These are phyloP conservation scores for Erigeron canadensis DNA, from an alignment of 129 eudicot species.

Conservation along the genomic window DNA sequence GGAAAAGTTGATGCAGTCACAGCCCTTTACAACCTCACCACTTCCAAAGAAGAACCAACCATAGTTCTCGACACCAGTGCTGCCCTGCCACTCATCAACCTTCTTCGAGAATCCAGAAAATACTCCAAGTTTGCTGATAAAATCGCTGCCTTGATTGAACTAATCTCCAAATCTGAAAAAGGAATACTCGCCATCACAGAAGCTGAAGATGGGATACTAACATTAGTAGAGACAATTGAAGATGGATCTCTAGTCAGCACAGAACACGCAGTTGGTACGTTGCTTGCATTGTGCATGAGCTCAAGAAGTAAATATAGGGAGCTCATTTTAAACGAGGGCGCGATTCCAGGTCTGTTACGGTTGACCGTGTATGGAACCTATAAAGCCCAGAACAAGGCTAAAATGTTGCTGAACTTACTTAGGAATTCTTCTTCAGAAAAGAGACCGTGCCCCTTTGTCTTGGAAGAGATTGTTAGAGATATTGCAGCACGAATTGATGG, in stretches of 20 bases:
- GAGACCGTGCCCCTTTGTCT: constrained; percentile 38
- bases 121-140: constrained; percentile 74
- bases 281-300: constrained; percentile 58
- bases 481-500: constrained; percentile 57
- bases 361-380: constrained; percentile 70
- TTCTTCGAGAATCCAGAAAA: constrained; percentile 71
- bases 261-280: constrained; percentile 67
- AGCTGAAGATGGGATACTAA: constrained; percentile 56
- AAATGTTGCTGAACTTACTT: constrained; percentile 58
- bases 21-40: constrained; percentile 65
- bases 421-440: constrained; percentile 46
- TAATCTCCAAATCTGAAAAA: constrained; percentile 45
- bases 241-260: constrained; percentile 74
- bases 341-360: constrained; percentile 74
- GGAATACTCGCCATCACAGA: constrained; percentile 53
- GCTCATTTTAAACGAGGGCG: constrained; percentile 82
- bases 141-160: constrained; percentile 55
- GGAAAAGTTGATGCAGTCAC: constrained; percentile 75
- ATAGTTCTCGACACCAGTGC: constrained; percentile 49
- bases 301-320: constrained; percentile 60
- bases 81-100: constrained; percentile 58
- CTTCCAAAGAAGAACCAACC: constrained; percentile 38
- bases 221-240: constrained; percentile 74
- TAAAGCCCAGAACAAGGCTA: constrained; percentile 58
- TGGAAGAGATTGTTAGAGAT: constrained; percentile 57